Percentiles rank a stretch among this genome's conserved stretches.
Conservation (phyloP, 192 early-diverging fungal genomes). For the Mortierella antarctica region DNA sequence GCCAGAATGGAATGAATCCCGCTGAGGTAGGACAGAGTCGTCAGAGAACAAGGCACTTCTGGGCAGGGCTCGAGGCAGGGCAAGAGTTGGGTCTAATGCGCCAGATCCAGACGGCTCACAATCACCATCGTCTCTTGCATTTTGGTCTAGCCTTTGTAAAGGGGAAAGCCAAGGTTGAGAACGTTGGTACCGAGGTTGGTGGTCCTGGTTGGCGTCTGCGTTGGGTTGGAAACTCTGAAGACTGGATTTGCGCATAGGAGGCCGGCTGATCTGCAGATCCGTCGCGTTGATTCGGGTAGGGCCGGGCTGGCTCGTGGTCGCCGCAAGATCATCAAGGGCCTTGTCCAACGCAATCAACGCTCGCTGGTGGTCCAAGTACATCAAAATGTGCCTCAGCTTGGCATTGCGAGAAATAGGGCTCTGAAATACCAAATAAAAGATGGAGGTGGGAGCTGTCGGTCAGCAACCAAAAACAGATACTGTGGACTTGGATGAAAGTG, state of each 20-base stretch:
- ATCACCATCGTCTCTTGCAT: neutral
- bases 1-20: constrained; percentile 11
- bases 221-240: no score
- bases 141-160: neutral
- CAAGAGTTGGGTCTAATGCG: constrained; percentile 30
- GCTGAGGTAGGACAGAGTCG: neutral
- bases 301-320: no score
- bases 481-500: no score
- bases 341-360: constrained; percentile 25
- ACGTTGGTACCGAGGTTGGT: no score
- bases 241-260: no score
- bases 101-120: neutral
- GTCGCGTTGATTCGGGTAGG: no score
- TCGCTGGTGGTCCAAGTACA: constrained; percentile 39
- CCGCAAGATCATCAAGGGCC: no score
- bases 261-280: no score
- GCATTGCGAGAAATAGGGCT: constrained; percentile 45
- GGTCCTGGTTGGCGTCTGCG: no score
- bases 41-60: neutral
- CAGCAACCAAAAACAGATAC: no score
- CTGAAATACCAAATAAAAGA: constrained; percentile 1
- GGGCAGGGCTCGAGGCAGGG: constrained; percentile 41
- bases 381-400: constrained; percentile 38
- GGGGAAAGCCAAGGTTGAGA: no score
- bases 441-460: neutral